These are phyloP conservation scores for Pichia manshurica DNA, from an alignment of 805 yeast genomes.

Conservation along the genomic window DNA sequence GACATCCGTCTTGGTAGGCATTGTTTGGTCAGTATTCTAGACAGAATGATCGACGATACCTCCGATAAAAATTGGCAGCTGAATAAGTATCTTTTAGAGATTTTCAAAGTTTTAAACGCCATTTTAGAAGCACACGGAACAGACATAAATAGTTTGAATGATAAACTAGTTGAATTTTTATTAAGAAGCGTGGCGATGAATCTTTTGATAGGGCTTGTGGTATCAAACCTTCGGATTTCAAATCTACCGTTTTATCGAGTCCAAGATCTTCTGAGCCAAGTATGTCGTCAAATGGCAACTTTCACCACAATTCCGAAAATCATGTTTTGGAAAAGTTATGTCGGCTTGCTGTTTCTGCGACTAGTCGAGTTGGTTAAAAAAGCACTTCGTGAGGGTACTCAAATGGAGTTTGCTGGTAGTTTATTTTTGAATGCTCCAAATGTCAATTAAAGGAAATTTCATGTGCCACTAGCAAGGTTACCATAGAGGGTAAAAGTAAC, in stretches of 20 bases:
- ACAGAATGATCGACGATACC: constrained; percentile 20
- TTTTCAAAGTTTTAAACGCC: constrained; percentile 24
- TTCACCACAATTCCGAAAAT: background rate
- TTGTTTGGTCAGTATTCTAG: constrained; percentile 19
- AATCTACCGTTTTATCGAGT: background rate
- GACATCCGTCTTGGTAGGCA: constrained; percentile 20
- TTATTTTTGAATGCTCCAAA: background rate
- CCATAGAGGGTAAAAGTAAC: background rate
- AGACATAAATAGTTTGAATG: constrained; percentile 5
- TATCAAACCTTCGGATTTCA: background rate
- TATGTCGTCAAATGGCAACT: background rate
- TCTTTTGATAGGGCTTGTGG: constrained; percentile 8
- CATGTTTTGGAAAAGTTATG: constrained; percentile 1
- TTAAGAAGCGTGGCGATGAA: constrained; percentile 10
- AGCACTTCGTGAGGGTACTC: background rate
- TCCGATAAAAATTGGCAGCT: constrained; percentile 20
- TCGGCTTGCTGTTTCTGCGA: constrained; percentile 5
- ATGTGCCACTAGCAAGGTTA: background rate
- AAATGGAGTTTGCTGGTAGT: background rate
- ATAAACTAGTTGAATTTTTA: constrained; percentile 15
- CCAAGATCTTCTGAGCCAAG: background rate
- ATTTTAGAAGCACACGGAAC: constrained; percentile 16
- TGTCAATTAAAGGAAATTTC: background rate
- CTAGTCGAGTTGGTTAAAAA: constrained; percentile 4
- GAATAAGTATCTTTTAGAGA: constrained; percentile 21